Conservation (phyloP, 2,329 filamentous ascomycete genomes). For the Fusarium zealandicum region DNA sequence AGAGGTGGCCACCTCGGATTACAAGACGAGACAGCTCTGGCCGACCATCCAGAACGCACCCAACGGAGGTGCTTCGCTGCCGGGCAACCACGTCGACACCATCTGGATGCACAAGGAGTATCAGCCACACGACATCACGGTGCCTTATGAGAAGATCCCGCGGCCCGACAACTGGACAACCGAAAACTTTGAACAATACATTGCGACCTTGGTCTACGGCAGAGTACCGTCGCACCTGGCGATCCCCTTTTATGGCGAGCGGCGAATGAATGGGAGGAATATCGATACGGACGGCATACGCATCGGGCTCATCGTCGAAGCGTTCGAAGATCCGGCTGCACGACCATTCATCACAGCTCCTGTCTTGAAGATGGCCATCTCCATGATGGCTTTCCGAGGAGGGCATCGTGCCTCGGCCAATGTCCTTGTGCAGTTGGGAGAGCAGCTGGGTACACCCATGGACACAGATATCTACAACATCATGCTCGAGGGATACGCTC, state of each 20-base stretch:
- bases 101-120: slow-evolving; percentile 49
- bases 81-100: slow-evolving; percentile 33
- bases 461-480: slow-evolving; percentile 59
- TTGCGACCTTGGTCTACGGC: slow-evolving; percentile 51
- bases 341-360: slow-evolving; percentile 47
- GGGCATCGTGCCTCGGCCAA: slow-evolving; percentile 47
- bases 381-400: slow-evolving; percentile 49
- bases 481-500: slow-evolving; percentile 52
- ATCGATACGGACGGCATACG: slow-evolving; percentile 50
- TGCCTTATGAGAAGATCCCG: slow-evolving; percentile 50
- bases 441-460: slow-evolving; percentile 49
- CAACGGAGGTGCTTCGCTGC: slow-evolving; percentile 37
- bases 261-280: slow-evolving; percentile 37
- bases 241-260: slow-evolving; percentile 47
- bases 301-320: slow-evolving; percentile 48
- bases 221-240: slow-evolving; percentile 46
- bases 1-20: slow-evolving; percentile 46
- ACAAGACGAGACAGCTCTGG: slow-evolving; percentile 48
- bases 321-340: slow-evolving; percentile 49
- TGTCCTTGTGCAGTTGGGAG: slow-evolving; percentile 49
- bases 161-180: slow-evolving; percentile 52
- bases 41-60: slow-evolving; percentile 43
- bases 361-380: slow-evolving; percentile 54
- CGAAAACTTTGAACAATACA: slow-evolving; percentile 52
- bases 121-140: slow-evolving; percentile 41